These are phyloP conservation scores for Heliamphora exappendiculata DNA, from an alignment of 148 eudicot species.

Conservation along the genomic window DNA sequence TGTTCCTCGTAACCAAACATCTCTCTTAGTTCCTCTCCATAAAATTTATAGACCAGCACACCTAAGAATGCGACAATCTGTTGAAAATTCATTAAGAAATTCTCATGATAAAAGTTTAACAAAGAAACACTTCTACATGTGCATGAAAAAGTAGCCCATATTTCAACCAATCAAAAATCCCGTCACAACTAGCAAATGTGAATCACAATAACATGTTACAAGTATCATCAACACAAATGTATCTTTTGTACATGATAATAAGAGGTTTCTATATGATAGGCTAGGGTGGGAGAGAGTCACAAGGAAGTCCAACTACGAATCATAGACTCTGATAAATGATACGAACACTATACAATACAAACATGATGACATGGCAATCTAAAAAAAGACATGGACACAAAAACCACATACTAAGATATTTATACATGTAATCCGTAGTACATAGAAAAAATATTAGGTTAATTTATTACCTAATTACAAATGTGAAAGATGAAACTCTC, in stretches of 20 bases:
- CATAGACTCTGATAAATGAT: too few relatives aligned
- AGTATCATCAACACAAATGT: background rate
- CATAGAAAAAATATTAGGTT: background rate
- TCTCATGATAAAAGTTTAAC: background rate
- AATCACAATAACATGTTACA: background rate
- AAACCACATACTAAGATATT: background rate
- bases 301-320: background rate
- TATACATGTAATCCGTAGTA: background rate
- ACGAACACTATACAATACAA: background rate
- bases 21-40: conserved; percentile 93
- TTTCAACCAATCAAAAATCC: background rate
- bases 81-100: conserved; percentile 14
- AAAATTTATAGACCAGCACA: conserved; percentile 76
- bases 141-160: background rate
- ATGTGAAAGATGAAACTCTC: background rate
- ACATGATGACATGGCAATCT: background rate
- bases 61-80: conserved; percentile 94
- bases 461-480: background rate
- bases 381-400: background rate
- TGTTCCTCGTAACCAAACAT: conserved; percentile 99
- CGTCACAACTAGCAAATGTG: background rate
- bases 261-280: background rate
- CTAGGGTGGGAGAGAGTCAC: too few relatives aligned
- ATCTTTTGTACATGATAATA: background rate
- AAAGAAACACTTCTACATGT: background rate